Base-by-base conservation (phyloP, 2,329 filamentous ascomycete genomes). In the Thielaviopsis euricoi region DNA sequence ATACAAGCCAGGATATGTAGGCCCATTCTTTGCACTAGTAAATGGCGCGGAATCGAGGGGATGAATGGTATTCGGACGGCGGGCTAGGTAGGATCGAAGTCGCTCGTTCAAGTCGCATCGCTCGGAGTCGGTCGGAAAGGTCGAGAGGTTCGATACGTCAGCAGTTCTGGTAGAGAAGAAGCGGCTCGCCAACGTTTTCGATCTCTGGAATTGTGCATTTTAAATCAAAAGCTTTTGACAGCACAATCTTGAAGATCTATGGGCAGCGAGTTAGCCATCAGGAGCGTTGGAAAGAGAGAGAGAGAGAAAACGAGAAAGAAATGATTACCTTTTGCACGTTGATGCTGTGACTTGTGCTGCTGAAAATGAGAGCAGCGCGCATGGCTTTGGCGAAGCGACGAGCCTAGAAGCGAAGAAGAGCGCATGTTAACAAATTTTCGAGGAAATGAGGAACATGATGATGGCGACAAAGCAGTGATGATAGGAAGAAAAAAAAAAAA, bases 131-230 rank as follows among this genome's bases (percentile, higher is more conserved):
- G 40, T 46, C 40, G 40, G 19, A 26, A 33, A 6, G 37, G 52
- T 65, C 61, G 26, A n/a, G 40, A 17, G 40, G 15, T 5, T 54
- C 9, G 25, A 22, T 15, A 26, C 29, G 19, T 56, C 52, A 77
- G 66, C 73, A 76, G 53, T 81, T 83, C 70, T 90, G 87, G 69
- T 98, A 98, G 63, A 98, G 80, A 52, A 98, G 78, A 55, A 98
- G 77, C 22, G 93, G 93, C 72, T 98, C 93, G 72, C 93, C 93
- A 59, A 96, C 86, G 70, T 97, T 94, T 73, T 96, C 91, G 71
- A 98, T 97, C 72, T 98, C 93, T 53, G 93, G 93, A 68, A 98
- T 97, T 29, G 93, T 98, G 76, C 93, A 98, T 71, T 96, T 96
- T 60, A 98, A 80, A 70, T 98, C 93, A 69, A 98, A 98, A 1